Evolutionary conservation across 2,329 filamentous ascomycete genomes (phyloP), one percentile per base, ranked within the genome.

Genomic region (Fusarium guadeloupense): DNA sequence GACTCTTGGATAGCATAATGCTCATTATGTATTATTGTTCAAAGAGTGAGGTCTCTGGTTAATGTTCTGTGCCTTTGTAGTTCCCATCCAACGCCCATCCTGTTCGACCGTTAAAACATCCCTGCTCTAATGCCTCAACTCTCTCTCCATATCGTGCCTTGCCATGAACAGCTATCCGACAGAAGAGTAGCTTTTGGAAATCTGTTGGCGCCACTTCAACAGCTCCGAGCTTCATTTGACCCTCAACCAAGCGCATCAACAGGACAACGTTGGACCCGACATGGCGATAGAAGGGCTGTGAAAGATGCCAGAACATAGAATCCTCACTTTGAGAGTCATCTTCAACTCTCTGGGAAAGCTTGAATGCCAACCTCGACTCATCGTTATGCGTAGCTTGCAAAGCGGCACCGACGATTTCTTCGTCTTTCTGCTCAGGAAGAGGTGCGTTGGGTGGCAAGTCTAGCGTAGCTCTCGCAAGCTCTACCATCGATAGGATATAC

Each of bases 181-280:
- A 68, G 43, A 69, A 69, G 3, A 69, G 13, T 3, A 66, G 26
- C 30, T 50, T 60, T 34, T 51, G 50, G 40, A 69, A 69, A 28
- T 59, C 62, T 9, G n/a, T 19, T 9, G 45, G 20, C 5, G 47
- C 39, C 12, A 59, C 30, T 20, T 64, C 54, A 9, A 64, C 46
- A 23, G 53, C 63, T 52, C 34, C 58, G 10, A 67, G 51, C 9
- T 40, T 33, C 17, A 69, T 37, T 10, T 60, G 17, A 4, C 42
- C 43, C 13, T 58, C 51, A 6, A 46, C 34, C 28, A 61, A 41
- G 14, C 64, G 57, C 41, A 60, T 64, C 13, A 63, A 20, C 2
- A 69, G 23, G 30, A 67, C 21, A 9, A 67, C 40, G 4, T 53
- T 47, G 5, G 53, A 3, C 1, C 67, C 67, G 3, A 69, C 28